Base-by-base conservation (phyloP, 257 asterid genomes). In the Ilex aquifolium region DNA sequence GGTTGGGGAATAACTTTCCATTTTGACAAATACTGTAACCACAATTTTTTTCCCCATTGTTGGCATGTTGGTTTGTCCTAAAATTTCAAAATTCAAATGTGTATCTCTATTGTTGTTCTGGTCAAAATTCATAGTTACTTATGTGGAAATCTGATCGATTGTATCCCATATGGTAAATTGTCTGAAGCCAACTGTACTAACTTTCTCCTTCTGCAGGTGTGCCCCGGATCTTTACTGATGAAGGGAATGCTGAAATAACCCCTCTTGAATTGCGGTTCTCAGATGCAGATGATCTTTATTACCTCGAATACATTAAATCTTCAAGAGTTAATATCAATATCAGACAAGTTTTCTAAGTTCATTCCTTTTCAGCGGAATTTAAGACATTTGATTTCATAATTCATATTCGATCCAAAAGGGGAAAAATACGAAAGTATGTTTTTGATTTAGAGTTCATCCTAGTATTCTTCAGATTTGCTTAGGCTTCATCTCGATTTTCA, bases 321-420 rank as follows among this genome's bases (percentile, higher is more conserved):
- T 89, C 96, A 50, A 87, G 97, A 81, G 82, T 92, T 83, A 92
- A 92, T 80, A 89, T 92, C 77, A 92, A 92, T 67, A 89, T 92
- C 53, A 82, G 99, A 79, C 99, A 92, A 81, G 97, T 92, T 54
- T 80, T 71, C 72, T 87, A 57, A 71, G 56, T 55, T 57, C 8
- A 36, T 4, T 10, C 52, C 52, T 46, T 46, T 7, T 14, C 14
- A 11, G n/a, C 3, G 52, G 3, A 10, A 46, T 14, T 14, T 46
- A 46, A 46, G 14, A 46, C 52, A 10, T 46, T 36, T 36, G 42
- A 36, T 36, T 36, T 36, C 8, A 36, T 36, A 36, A 0, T 36
- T 36, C 8, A 36, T 36, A 8, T 36, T 36, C 42, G 1, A 36
- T 36, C 8, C 42, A 8, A 4, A 36, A 36, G 42, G 5, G 2